Conservation (phyloP, 495 filamentous ascomycete species). For the Lasiosphaeria hispida region DNA sequence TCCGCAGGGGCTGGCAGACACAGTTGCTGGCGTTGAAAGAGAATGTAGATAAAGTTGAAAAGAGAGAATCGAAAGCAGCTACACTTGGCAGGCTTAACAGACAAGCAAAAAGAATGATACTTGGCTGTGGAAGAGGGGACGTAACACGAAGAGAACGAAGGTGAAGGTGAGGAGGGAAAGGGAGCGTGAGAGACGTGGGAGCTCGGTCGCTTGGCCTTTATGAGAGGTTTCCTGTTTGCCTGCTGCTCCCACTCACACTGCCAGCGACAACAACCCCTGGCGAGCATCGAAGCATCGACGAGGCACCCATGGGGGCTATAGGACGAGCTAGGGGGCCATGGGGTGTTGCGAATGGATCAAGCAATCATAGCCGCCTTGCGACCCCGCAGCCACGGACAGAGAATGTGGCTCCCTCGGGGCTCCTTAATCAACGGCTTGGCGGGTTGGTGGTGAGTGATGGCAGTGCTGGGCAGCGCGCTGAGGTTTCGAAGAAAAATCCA, state of each 20-base stretch:
- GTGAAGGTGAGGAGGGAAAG: constrained; percentile 18
- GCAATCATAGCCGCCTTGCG: constrained; percentile 1
- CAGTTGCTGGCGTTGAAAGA: constrained; percentile 37
- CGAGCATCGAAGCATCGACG: background rate
- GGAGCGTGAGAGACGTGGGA: constrained; percentile 1
- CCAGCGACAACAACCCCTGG: too few relatives aligned
- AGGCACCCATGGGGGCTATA: background rate
- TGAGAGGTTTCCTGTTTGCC: constrained; percentile 2
- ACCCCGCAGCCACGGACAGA: background rate
- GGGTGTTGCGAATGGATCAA: constrained; percentile 2
- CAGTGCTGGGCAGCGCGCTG: background rate
- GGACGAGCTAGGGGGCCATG: background rate
- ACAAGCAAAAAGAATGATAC: constrained; percentile 38
- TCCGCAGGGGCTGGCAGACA: constrained; percentile 42
- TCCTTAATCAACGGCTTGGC: constrained; percentile 14
- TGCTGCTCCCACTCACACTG: too few relatives aligned
- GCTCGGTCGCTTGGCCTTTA: constrained; percentile 23
- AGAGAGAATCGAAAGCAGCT: constrained; percentile 33
- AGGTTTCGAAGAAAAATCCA: constrained; percentile 17
- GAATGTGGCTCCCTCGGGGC: background rate
- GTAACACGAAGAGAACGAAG: constrained; percentile 23
- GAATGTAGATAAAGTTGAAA: constrained; percentile 32
- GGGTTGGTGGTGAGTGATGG: background rate
- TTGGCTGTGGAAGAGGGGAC: constrained; percentile 27
- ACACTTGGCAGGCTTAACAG: constrained; percentile 23